Evolutionary conservation across 345 rosid species (phyloP), one percentile per base, ranked within the genome.

Genomic region (Dimocarpus longan): DNA sequence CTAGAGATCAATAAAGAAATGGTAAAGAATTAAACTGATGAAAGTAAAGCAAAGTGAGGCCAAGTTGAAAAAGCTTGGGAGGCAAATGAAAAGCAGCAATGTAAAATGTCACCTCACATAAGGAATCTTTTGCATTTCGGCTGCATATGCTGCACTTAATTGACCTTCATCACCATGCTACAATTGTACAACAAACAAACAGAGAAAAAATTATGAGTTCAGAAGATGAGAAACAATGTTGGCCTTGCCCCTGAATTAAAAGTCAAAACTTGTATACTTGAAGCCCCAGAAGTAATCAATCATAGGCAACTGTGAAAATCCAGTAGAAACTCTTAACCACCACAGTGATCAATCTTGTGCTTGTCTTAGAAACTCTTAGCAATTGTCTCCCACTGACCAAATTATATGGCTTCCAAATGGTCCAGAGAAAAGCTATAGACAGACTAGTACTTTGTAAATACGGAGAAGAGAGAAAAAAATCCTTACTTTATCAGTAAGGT

Each of bases 151-250:
- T 6, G 88, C 85, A 82, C 92, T 90, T 81, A 95, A 75, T 76
- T 81, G 87, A 84, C 99, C 99, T 88, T 95, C 99, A 82, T 84
- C 96, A 81, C 99, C 99, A 80, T 89, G 91, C 99, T 95, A 81
- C 78, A 75, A 77, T 22, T 63, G 67, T 22, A 65, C 76, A 77
- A 78, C 32, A 63, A 70, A 79, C 0, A 46, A 54, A 52, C 56
- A 48, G 48, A 70, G 16, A 79, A 81, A 75, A 9, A 56, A 46
- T 59, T 67, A 57, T 24, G 68, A 56, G 70, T 63, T 42, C 56
- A 63, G 7, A 73, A 52, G 19, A 28, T 32, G 64, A 48, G 60
- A 67, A 44, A 40, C 37, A 62, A 66, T 22, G 59, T 64, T 24
- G 13, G 60, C 60, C 70, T 76, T 42, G 70, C 10, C n/a, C 18